Evolutionary conservation across 2,329 filamentous ascomycete species (phyloP), one percentile per base, ranked within the genome.

Genomic region (Penicillium sp.): DNA sequence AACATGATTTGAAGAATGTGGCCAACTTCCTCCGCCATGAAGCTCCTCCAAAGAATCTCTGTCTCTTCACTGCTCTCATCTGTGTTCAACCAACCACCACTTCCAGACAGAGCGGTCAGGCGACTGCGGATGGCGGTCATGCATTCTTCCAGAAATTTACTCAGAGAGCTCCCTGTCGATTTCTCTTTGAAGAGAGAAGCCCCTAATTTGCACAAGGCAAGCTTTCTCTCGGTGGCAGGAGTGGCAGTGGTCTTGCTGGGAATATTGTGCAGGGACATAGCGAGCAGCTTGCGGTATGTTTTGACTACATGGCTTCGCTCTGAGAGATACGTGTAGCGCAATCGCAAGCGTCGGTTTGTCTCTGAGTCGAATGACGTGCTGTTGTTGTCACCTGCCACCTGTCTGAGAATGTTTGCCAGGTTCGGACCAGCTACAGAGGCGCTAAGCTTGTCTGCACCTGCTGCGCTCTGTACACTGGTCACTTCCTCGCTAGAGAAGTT

Each of bases 401-500:
- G 67, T 52, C 67, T 74, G 57, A 77, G 61, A 51, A 76, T 67
- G 50, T 69, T 72, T 47, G 69, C 66, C 39, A 75, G 65, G 50
- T 69, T 69, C 47, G 66, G 71, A 46, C 66, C 76, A 76, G 23
- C 83, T 76, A 63, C 85, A 69, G 69, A 91, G 75, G 69, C 82
- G 78, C 63, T 86, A 78, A 70, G 83, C 71, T 85, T 88, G 57
- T 83, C 84, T 27, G 86, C 81, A 21, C 88, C 89, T 13, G 88
- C 85, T 16, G 89, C 89, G 67, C 90, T 89, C 67, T 90, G 87
- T 46, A 96, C 77, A 67, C 91, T 92, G 55, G 87, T 83, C 16
- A 87, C 81, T 78, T 96, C 91, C 65, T 95, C 91, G 47, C 88
- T 87, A 0, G 91, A 92, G 55, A 93, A 85, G 1, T 87, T 85